A percentile compares a stretch with the other conserved stretches of the same genome.
These are phyloP conservation scores for Macrotyloma uniflorum DNA, from an alignment of 306 rosid genomes.

Conservation along the genomic window DNA sequence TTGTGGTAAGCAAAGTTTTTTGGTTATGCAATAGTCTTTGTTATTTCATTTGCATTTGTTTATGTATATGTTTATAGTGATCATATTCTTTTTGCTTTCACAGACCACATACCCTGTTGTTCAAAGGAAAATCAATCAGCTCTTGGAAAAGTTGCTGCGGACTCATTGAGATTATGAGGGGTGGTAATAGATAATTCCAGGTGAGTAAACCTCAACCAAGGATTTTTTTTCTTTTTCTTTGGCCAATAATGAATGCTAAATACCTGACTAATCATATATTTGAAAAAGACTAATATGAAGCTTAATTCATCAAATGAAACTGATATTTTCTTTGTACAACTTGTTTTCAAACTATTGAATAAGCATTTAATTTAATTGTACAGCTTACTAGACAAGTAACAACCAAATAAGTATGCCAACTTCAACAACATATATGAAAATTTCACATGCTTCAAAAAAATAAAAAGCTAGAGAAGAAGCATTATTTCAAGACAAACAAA, in stretches of 20 bases:
- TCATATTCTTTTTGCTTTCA: constrained; percentile 20
- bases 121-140: constrained; percentile 42
- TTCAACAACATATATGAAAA: too few species aligned
- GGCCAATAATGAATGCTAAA: neutral
- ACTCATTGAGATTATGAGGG: constrained; percentile 54
- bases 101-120: constrained; percentile 43
- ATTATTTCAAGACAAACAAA: too few species aligned
- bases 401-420: too few species aligned
- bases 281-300: neutral
- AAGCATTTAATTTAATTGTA: neutral
- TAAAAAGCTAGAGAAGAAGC: too few species aligned
- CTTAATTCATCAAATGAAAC: neutral
- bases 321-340: neutral
- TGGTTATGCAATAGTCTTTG: too few species aligned
- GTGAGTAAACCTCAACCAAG: constrained; percentile 40
- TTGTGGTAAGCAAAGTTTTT: neutral
- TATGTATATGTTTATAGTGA: neutral
- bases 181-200: constrained; percentile 56
- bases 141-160: constrained; percentile 85
- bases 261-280: neutral
- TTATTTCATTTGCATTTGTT: neutral
- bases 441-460: too few species aligned
- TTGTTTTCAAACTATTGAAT: too few species aligned
- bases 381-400: too few species aligned
- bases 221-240: neutral